Percentiles rank a stretch among this genome's conserved stretches.
These are phyloP conservation scores for Mycena crocata DNA, from an alignment of 768 basidiomycete genomes.

Conservation along the genomic window DNA sequence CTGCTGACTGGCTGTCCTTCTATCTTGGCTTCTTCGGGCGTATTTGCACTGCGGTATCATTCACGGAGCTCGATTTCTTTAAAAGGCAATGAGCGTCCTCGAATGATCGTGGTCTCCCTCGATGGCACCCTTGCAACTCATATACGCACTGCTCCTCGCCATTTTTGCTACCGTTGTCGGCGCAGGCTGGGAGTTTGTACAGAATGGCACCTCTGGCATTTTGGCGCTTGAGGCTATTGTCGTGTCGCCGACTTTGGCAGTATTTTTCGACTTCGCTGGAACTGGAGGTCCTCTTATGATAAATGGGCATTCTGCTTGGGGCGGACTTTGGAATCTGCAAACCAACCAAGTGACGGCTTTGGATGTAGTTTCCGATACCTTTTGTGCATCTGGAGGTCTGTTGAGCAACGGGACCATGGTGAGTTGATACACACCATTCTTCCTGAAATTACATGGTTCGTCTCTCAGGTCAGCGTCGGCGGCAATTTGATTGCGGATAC, in stretches of 20 bases:
- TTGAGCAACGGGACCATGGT: constrained; percentile 50
- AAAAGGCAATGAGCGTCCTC: no score
- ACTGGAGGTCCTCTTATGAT: constrained; percentile 42
- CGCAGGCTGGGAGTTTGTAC: constrained; percentile 38
- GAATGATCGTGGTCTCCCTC: no score
- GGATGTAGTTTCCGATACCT: constrained; percentile 43
- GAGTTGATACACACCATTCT: not conserved
- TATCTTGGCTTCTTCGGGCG: no score
- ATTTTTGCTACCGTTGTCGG: constrained; percentile 15
- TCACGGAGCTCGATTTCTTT: not conserved
- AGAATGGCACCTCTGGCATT: constrained; percentile 42
- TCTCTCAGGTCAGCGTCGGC: constrained; percentile 30
- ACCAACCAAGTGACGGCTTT: constrained; percentile 37
- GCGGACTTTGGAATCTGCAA: constrained; percentile 39
- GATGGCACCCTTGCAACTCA: not conserved
- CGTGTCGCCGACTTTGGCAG: constrained; percentile 39
- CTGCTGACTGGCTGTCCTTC: no score
- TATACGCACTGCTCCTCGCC: not conserved
- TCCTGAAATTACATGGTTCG: not conserved
- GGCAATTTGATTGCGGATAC: constrained; percentile 3
- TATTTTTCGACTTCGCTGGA: constrained; percentile 35
- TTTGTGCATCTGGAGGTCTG: constrained; percentile 46
- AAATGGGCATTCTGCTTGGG: constrained; percentile 38
- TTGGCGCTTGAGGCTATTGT: constrained; percentile 41
- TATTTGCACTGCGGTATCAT: no score